Conservation (phyloP, 495 filamentous ascomycete species). For the Bryoglossum gracile region DNA sequence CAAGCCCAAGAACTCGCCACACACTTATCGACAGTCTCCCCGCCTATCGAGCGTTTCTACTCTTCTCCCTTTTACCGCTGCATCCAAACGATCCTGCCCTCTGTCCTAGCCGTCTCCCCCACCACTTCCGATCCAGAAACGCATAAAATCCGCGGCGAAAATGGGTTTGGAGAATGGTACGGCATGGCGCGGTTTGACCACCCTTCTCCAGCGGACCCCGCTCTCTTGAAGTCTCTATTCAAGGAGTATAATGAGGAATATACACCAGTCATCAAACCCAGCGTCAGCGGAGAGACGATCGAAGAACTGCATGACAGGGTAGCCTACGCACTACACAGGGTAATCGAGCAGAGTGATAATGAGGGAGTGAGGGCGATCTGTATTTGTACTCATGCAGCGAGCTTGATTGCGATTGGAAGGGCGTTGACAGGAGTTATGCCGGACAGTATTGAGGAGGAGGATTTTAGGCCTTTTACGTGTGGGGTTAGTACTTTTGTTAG, state of each 20-base stretch:
- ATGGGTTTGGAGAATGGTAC: conserved; percentile 87
- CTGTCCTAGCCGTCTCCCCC: conserved; percentile 44
- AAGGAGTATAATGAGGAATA: conserved; percentile 48
- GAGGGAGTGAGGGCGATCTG: conserved; percentile 58
- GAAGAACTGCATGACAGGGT: conserved; percentile 70
- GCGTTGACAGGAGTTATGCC: conserved; percentile 72
- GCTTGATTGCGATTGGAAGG: conserved; percentile 77
- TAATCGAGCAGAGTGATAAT: conserved; percentile 66
- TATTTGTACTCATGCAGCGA: conserved; percentile 86
- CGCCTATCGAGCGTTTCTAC: conserved; percentile 71
- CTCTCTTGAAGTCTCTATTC: conserved; percentile 57
- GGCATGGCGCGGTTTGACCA: conserved; percentile 75
- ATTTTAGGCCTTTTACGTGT: conserved; percentile 85
- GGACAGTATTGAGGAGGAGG: conserved; percentile 55
- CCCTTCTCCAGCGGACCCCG: conserved; percentile 60
- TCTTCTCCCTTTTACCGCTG: conserved; percentile 87
- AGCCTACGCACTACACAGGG: conserved; percentile 56
- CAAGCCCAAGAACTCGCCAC: conserved; percentile 75
- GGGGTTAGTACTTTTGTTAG: conserved; percentile 53
- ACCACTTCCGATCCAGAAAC: conserved; percentile 11
- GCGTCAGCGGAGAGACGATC: conserved; percentile 67
- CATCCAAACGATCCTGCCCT: conserved; percentile 75
- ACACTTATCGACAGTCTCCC: conserved; percentile 51
- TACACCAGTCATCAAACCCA: conserved; percentile 54
- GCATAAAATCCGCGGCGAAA: conserved; percentile 56